phyloP scores from a whole-genome alignment of 2,329 filamentous ascomycete genomes.

The Pseudocercospora vitis region DNA sequence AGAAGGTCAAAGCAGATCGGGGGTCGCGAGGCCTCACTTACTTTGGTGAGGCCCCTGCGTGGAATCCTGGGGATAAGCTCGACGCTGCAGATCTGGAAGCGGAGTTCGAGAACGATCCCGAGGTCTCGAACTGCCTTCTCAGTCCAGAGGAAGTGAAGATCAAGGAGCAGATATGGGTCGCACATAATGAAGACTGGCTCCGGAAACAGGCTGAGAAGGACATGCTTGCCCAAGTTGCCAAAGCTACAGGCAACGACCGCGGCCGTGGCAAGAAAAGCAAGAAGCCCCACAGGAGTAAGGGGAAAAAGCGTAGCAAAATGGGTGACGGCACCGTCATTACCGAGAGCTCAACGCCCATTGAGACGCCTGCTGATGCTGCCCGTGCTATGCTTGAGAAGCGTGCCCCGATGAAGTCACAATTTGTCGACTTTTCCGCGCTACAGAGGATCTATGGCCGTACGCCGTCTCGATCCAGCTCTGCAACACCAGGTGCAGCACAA shows the following conservation, averaged over 20 bases:
- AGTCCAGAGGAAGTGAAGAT: conserved; percentile 70
- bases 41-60: conserved; percentile 58
- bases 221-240: conserved; percentile 67
- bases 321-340: conserved; percentile 45
- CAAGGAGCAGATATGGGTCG: conserved; percentile 92
- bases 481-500: conserved; percentile 17
- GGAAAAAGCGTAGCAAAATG: conserved; percentile 46
- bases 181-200: conserved; percentile 91
- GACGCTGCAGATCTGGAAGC: conserved; percentile 45
- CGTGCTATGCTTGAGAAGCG: conserved; percentile 49
- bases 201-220: conserved; percentile 81
- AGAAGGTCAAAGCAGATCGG: conserved; percentile 53
- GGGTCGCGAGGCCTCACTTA: conserved; percentile 56
- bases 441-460: conserved; percentile 42
- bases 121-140: conserved; percentile 78
- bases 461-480: conserved; percentile 21
- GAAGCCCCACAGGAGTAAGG: conserved; percentile 43
- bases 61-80: conserved; percentile 25
- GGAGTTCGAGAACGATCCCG: conserved; percentile 86
- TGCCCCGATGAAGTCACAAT: conserved; percentile 43
- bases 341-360: conserved; percentile 43
- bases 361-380: conserved; percentile 48
- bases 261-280: conserved; percentile 28
- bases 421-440: conserved; percentile 51
- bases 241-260: conserved; percentile 46